Base-by-base conservation (phyloP, 2,329 filamentous ascomycete species). In the Capronia epimyces region DNA sequence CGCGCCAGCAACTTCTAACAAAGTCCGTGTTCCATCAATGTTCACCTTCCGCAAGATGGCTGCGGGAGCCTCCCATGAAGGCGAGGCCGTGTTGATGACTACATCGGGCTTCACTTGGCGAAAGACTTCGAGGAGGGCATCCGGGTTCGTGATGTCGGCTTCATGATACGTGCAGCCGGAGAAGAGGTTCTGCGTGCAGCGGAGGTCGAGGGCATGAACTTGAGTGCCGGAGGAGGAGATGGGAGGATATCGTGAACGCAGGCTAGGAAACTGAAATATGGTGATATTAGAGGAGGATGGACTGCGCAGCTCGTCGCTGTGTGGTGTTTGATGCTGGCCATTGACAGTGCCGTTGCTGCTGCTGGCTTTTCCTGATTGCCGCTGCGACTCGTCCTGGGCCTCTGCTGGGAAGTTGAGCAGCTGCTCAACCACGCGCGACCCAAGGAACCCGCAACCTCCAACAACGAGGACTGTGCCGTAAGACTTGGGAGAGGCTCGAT, bases 1-100 rank as follows among this genome's bases (percentile, higher is more conserved):
- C 61, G 86, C 86, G 13, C 87, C 87, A 29, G 84, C 80, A 48
- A 97, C 74, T 46, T 74, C 65, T 12, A 75, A 55, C 43, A 96
- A 79, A 59, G 85, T 83, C 58, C 76, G 76, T 12, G 93, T 96
- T 45, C 91, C 91, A 45, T 89, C 84, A 46, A 95, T 84, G 67
- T 97, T 98, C 65, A 97, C 86, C 67, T 83, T 84, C 62, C 81
- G 80, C 67, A 93, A 85, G 29, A 87, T 70, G 15, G 79, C 76
- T 58, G 83, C 75, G 48, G 70, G 68, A 13, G 66, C 68, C 7
- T 62, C 76, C 69, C 64, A 78, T 69, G 64, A 72, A 63, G 87
- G 87, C 27, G 84, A 87, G 16, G 91, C 93, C 1, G 90, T 95
- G 70, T 98, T 91, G 63, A 97, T 84, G 45, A 98, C 88, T 12